phyloP scores from a whole-genome alignment of 2,329 filamentous ascomycete genomes.

The Exophiala calicioides region DNA sequence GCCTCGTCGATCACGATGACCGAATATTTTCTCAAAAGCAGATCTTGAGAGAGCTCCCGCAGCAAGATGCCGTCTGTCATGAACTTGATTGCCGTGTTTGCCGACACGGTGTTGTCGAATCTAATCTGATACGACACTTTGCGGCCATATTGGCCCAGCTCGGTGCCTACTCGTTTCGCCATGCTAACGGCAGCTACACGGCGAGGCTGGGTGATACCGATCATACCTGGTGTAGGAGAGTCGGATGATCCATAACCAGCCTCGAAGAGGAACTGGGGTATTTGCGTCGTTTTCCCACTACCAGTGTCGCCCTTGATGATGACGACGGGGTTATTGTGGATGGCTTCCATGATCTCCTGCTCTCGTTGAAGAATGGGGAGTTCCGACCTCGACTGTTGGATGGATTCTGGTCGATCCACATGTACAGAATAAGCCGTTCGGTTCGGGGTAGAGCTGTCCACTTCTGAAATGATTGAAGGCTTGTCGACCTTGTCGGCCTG shows the following conservation, averaged over 20 bases:
- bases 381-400: constrained; percentile 75
- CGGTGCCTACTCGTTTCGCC: constrained; percentile 85
- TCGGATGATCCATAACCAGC: constrained; percentile 80
- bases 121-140: constrained; percentile 91
- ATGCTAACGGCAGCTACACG: constrained; percentile 96
- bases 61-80: constrained; percentile 98
- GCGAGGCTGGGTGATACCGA: constrained; percentile 91
- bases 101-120: constrained; percentile 80
- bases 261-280: constrained; percentile 95
- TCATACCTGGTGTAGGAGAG: constrained; percentile 83
- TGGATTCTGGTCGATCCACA: constrained; percentile 68
- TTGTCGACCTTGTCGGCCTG: constrained; percentile 3
- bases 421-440: constrained; percentile 75
- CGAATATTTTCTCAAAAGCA: constrained; percentile 85
- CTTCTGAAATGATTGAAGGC: neutral
- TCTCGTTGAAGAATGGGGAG: constrained; percentile 93
- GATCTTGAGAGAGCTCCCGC: constrained; percentile 86
- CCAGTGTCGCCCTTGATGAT: constrained; percentile 94
- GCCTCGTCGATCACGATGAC: constrained; percentile 95
- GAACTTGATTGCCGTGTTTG: constrained; percentile 90
- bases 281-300: constrained; percentile 95
- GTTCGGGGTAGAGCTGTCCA: constrained; percentile 5
- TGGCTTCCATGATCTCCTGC: constrained; percentile 96
- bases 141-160: constrained; percentile 75
- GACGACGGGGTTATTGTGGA: constrained; percentile 86